Evolutionary conservation across 208 protist genomes (phyloP).

Genomic region (Trypanosoma scelopori): DNA sequence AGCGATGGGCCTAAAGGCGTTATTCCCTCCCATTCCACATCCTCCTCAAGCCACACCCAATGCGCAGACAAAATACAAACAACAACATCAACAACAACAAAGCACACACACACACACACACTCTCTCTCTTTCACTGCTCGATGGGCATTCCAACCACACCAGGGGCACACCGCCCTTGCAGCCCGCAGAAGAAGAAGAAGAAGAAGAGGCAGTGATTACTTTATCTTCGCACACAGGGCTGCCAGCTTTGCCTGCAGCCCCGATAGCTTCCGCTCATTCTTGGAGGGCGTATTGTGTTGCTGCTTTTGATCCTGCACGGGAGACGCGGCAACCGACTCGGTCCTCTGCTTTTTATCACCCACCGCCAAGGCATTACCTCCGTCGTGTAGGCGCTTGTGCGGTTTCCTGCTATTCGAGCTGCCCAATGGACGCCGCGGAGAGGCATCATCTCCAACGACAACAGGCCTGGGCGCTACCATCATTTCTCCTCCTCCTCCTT

Average conservation of each 20-base stretch:
- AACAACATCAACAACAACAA: no score
- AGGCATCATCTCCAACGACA: constrained; percentile 8
- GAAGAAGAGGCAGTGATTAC: not conserved
- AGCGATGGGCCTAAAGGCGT: no score
- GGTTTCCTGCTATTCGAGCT: no score
- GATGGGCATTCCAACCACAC: no score
- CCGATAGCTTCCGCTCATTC: constrained; percentile 79
- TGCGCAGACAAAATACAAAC: no score
- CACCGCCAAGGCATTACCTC: not conserved
- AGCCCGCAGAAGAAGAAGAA: no score
- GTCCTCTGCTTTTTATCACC: constrained; percentile 22
- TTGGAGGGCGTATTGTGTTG: constrained; percentile 55
- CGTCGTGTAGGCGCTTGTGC: constrained; percentile 6
- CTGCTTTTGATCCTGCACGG: not conserved
- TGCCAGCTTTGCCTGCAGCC: constrained; percentile 78
- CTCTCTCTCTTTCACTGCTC: not conserved
- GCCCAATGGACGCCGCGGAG: not conserved
- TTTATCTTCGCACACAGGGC: constrained; percentile 82
- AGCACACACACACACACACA: constrained; percentile 13
- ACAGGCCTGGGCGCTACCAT: not conserved
- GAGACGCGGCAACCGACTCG: constrained; percentile 2
- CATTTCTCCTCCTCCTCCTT: no score
- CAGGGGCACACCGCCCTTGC: no score
- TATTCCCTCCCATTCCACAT: no score
- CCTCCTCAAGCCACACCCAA: no score